Conservation (phyloP, 164 flowering plant species). For the Berberis thunbergii region DNA sequence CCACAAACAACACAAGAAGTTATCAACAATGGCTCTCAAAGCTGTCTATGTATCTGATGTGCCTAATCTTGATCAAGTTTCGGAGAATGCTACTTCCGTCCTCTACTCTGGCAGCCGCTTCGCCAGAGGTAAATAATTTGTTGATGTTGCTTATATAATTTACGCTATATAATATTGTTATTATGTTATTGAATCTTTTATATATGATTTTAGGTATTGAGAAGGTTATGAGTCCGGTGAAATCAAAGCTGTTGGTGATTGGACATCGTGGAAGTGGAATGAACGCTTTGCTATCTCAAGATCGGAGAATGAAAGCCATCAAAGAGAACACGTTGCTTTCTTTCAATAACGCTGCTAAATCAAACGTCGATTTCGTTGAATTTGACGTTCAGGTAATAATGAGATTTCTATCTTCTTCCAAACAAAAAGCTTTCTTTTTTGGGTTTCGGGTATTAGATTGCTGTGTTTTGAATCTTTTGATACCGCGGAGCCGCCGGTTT, state of each 20-base stretch:
- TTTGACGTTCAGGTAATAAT: slow-evolving; percentile 79
- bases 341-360: slow-evolving; percentile 52
- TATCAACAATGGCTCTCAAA: slow-evolving; percentile 47
- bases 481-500: too few species aligned
- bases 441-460: not conserved
- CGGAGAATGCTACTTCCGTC: slow-evolving; percentile 24
- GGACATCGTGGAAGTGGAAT: slow-evolving; percentile 89
- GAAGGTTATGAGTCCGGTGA: slow-evolving; percentile 6
- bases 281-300: slow-evolving; percentile 59
- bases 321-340: slow-evolving; percentile 76
- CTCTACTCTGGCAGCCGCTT: slow-evolving; percentile 13
- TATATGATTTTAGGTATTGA: slow-evolving; percentile 13
- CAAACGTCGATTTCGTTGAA: slow-evolving; percentile 60
- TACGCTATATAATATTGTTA: too few species aligned
- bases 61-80: slow-evolving; percentile 44
- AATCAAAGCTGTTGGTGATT: slow-evolving; percentile 45
- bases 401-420: not conserved
- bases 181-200: not conserved
- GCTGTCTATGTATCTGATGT: slow-evolving; percentile 70
- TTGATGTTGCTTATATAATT: not conserved
- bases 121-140: slow-evolving; percentile 16
- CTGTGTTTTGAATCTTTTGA: too few species aligned
- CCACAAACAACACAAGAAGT: too few species aligned
- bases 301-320: slow-evolving; percentile 49
- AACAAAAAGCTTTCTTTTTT: too few species aligned